These are phyloP conservation scores for Cymodocea nodosa DNA, from an alignment of 116 monocot species.

Conservation along the genomic window DNA sequence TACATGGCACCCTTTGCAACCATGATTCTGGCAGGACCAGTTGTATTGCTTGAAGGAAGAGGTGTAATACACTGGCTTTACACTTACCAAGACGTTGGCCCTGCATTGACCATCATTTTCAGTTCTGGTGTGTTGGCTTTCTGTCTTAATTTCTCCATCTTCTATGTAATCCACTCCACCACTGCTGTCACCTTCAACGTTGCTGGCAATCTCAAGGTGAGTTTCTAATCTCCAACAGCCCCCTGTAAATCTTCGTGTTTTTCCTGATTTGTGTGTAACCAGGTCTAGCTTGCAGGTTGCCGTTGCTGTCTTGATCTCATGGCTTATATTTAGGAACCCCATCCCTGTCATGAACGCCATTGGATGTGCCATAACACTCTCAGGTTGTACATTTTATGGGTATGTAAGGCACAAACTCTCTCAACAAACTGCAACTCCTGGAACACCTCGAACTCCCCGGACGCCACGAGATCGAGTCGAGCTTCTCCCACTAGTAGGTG, in stretches of 20 bases:
- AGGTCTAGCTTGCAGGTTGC: slow-evolving; percentile 41
- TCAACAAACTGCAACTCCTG: slow-evolving; percentile 14
- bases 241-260: neutral
- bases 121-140: slow-evolving; percentile 75
- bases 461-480: slow-evolving; percentile 34
- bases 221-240: neutral
- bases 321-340: slow-evolving; percentile 86
- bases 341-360: slow-evolving; percentile 62
- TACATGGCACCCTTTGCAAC: slow-evolving; percentile 99
- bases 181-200: slow-evolving; percentile 97
- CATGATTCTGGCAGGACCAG: slow-evolving; percentile 78
- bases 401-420: slow-evolving; percentile 67
- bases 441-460: slow-evolving; percentile 29
- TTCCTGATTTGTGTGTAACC: neutral
- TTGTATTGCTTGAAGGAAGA: slow-evolving; percentile 56
- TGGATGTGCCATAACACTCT: slow-evolving; percentile 69
- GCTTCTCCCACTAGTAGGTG: slow-evolving; percentile 59
- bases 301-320: slow-evolving; percentile 73
- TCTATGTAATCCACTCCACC: slow-evolving; percentile 95
- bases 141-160: slow-evolving; percentile 97
- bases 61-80: slow-evolving; percentile 73
- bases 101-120: slow-evolving; percentile 56
- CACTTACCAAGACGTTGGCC: slow-evolving; percentile 33
- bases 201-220: slow-evolving; percentile 90
- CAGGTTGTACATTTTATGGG: slow-evolving; percentile 88